Conservation (phyloP, 345 rosid genomes). For the Clarkia xantiana region DNA sequence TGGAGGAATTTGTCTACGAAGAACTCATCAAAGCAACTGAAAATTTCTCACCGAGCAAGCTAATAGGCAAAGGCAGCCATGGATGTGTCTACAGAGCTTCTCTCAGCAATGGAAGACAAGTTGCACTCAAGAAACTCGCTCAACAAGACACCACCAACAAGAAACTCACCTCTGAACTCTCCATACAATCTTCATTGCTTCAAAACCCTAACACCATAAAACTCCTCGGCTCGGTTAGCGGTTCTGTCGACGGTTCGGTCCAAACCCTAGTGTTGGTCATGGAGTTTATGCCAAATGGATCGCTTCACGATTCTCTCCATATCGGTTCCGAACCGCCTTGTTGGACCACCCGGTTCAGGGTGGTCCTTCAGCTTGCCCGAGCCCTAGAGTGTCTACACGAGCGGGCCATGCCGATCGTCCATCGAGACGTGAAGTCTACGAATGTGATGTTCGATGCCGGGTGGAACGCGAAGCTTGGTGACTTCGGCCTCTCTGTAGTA, state of each 20-base stretch:
- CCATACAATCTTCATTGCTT: conserved; percentile 32
- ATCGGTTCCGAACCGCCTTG: conserved; percentile 12
- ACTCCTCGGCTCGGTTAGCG: conserved; percentile 22
- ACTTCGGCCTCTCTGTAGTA: conserved; percentile 49
- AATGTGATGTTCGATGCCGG: conserved; percentile 44
- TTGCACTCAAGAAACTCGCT: conserved; percentile 45
- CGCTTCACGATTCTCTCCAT: conserved; percentile 48
- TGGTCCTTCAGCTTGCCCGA: conserved; percentile 44
- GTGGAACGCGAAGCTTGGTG: conserved; percentile 48
- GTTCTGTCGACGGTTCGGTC: background rate
- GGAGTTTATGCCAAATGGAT: conserved; percentile 68
- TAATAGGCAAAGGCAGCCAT: conserved; percentile 77
- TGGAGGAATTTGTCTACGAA: conserved; percentile 32
- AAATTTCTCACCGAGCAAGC: conserved; percentile 36
- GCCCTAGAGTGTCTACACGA: conserved; percentile 48
- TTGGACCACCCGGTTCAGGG: conserved; percentile 45
- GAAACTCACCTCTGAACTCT: conserved; percentile 45
- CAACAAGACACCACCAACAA: conserved; percentile 15
- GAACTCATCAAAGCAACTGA: conserved; percentile 39
- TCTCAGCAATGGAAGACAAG: conserved; percentile 15
- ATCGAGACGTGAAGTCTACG: conserved; percentile 64
- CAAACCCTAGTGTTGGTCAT: conserved; percentile 30
- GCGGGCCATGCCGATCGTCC: conserved; percentile 27
- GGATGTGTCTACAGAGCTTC: conserved; percentile 39
- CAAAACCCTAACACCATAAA: conserved; percentile 23